phyloP scores from a whole-genome alignment of 2,329 filamentous ascomycete genomes.

The Pseudofabraea citricarpa region DNA sequence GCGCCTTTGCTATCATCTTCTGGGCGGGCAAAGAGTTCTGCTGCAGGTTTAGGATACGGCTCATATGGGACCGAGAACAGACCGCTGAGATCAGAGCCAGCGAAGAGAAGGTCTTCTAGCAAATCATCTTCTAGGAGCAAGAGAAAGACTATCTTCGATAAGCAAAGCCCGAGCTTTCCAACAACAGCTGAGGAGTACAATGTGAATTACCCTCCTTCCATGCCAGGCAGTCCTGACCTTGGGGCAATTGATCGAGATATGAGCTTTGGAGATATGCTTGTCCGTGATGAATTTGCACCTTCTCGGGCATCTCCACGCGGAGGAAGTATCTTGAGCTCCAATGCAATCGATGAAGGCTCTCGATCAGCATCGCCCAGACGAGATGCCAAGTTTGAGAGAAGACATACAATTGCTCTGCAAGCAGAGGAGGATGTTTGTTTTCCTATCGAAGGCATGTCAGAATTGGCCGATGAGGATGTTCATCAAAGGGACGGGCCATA shows the following conservation, averaged over 20 bases:
- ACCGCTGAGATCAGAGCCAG: slow-evolving; percentile 42
- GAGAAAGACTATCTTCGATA: slow-evolving; percentile 24
- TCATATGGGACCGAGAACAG: slow-evolving; percentile 9
- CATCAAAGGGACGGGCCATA: slow-evolving; percentile 41
- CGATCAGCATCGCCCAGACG: slow-evolving; percentile 15
- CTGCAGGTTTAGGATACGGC: slow-evolving; percentile 14
- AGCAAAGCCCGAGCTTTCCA: slow-evolving; percentile 15
- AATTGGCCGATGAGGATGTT: slow-evolving; percentile 73
- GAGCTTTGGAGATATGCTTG: slow-evolving; percentile 65
- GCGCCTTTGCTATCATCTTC: slow-evolving; percentile 49
- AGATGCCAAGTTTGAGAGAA: slow-evolving; percentile 29
- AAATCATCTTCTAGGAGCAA: slow-evolving; percentile 41
- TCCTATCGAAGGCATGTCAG: slow-evolving; percentile 72
- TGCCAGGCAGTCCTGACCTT: slow-evolving; percentile 56
- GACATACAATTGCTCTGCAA: slow-evolving; percentile 56
- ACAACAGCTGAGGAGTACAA: slow-evolving; percentile 46
- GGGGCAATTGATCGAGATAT: slow-evolving; percentile 46
- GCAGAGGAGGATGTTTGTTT: slow-evolving; percentile 92
- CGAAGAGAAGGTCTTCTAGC: slow-evolving; percentile 25
- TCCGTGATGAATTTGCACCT: slow-evolving; percentile 56
- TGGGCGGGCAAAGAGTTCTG: slow-evolving; percentile 28
- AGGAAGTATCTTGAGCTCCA: slow-evolving; percentile 14
- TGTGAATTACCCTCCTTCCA: slow-evolving; percentile 65
- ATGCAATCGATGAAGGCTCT: slow-evolving; percentile 28
- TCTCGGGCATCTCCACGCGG: slow-evolving; percentile 9